phyloP scores from a whole-genome alignment of 371 early-diverging fungal species.

The Amoeboaphelidium occidentale region DNA sequence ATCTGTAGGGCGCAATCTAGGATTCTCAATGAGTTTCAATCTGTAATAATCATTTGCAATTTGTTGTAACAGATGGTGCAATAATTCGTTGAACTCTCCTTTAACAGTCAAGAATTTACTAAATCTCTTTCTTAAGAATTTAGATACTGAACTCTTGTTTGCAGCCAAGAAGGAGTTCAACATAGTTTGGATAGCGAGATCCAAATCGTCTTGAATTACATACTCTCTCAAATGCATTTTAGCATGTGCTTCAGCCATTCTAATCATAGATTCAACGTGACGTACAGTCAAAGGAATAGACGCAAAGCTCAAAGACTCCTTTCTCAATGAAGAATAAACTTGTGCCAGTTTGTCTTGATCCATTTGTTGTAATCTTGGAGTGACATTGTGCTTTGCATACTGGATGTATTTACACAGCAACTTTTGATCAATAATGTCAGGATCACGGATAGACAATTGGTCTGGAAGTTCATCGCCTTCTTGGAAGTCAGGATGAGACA shows the following conservation, averaged over 20 bases:
- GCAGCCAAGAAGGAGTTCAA: conserved; percentile 86
- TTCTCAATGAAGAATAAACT: conserved; percentile 79
- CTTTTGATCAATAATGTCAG: conserved; percentile 21
- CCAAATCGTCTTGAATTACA: conserved; percentile 80
- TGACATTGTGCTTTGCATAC: conserved; percentile 73
- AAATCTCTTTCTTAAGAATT: conserved; percentile 44
- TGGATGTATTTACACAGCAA: conserved; percentile 89
- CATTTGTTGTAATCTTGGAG: conserved; percentile 60
- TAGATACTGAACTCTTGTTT: conserved; percentile 88
- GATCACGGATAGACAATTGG: neutral
- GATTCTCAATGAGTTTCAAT: conserved; percentile 32
- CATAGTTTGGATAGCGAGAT: conserved; percentile 80
- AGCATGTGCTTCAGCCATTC: conserved; percentile 93
- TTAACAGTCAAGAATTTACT: conserved; percentile 51
- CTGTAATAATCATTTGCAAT: conserved; percentile 47
- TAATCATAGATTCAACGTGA: conserved; percentile 92
- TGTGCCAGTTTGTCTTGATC: conserved; percentile 65
- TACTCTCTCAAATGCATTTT: conserved; percentile 89
- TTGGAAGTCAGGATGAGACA: conserved; percentile 46
- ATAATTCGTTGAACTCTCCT: conserved; percentile 53
- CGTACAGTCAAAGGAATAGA: conserved; percentile 96
- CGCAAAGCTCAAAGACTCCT: conserved; percentile 67
- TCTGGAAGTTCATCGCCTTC: conserved; percentile 7
- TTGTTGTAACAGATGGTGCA: conserved; percentile 40
- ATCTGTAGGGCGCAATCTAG: conserved; percentile 6